A percentile compares a stretch with the other conserved stretches of the same genome.
Evolutionary conservation across 768 basidiomycete species (phyloP).

Genomic region (Lactarius hatsudake): DNA sequence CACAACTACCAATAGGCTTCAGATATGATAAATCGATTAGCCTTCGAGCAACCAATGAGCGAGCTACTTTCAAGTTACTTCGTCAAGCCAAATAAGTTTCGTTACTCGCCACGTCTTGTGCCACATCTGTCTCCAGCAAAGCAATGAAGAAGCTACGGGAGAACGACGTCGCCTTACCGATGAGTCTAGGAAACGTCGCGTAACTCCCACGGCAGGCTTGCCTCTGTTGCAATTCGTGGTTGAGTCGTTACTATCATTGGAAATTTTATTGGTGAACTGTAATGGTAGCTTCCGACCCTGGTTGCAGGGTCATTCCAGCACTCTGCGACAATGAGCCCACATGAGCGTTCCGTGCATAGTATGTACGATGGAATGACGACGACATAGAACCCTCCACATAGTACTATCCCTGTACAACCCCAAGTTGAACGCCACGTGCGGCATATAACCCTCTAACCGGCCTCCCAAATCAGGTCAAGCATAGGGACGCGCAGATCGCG

Average conservation of each 20-base stretch:
- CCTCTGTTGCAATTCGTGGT: neutral
- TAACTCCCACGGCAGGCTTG: neutral
- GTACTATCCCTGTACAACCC: neutral
- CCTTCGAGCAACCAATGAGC: neutral
- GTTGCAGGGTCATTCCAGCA: neutral
- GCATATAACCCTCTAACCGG: neutral
- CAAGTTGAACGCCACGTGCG: neutral
- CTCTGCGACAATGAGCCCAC: neutral
- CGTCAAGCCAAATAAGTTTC: neutral
- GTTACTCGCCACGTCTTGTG: neutral
- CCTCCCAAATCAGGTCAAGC: conserved; percentile 68
- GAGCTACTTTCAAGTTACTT: neutral
- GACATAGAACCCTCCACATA: neutral
- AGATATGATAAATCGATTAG: neutral
- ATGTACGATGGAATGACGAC: too few relatives aligned
- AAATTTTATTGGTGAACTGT: neutral
- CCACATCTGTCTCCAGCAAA: neutral
- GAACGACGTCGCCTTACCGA: neutral
- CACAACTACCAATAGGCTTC: neutral
- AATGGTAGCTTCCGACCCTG: neutral
- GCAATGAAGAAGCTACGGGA: neutral
- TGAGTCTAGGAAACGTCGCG: neutral
- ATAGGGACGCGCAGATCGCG: conserved; percentile 58
- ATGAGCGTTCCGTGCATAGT: neutral
- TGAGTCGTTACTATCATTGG: neutral